Evolutionary conservation across 768 basidiomycete species (phyloP), one percentile per base, ranked within the genome.

Genomic region (Lyophyllum shimeji): DNA sequence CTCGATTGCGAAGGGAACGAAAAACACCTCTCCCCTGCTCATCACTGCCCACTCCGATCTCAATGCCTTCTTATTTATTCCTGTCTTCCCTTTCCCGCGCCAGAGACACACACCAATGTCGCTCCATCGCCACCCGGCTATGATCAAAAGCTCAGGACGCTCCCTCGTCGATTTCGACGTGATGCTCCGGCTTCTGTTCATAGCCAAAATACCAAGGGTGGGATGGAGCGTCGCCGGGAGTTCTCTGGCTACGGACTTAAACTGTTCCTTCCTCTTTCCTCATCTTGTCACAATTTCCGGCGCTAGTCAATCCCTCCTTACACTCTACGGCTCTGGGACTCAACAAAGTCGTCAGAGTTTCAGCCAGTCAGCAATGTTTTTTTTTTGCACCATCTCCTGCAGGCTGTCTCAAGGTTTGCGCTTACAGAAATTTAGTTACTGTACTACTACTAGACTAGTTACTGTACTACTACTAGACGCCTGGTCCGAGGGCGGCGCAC

Each of bases 201-300:
- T 82, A 82, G 81, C 75, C 78, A 74, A 78, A 75, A 80, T 79
- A 60, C 56, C 40, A 55, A n/a, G 53, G 77, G 77, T 76, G 73
- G 72, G 65, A 27, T 52, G 64, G 75, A 71, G 78, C 69, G 78
- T 76, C 74, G 24, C 68, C 60, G 62, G 59, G 23, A 25, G 62
- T 60, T 58, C 42, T 60, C 47, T 46, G 23, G 17, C 24, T 51
- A 21, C 25, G 23, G 8, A 39, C 33, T 20, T 9, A 31, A 9
- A 21, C 17, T 40, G n/a, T 18, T 40, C 18, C 15, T 18, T 18
- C 39, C n/a, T 40, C 6, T 40, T 18, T 18, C 15, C 18, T 4
- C 39, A n/a, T 18, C 5, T 9, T 37, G 15, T 37, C 7, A 13
- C 4, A 8, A 3, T 13, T 3, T 13, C 34, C 34, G 12, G 9